Evolutionary conservation across 192 early-diverging fungal species (phyloP), one percentile per base, ranked within the genome.

Genomic region (Coemansia sp.): DNA sequence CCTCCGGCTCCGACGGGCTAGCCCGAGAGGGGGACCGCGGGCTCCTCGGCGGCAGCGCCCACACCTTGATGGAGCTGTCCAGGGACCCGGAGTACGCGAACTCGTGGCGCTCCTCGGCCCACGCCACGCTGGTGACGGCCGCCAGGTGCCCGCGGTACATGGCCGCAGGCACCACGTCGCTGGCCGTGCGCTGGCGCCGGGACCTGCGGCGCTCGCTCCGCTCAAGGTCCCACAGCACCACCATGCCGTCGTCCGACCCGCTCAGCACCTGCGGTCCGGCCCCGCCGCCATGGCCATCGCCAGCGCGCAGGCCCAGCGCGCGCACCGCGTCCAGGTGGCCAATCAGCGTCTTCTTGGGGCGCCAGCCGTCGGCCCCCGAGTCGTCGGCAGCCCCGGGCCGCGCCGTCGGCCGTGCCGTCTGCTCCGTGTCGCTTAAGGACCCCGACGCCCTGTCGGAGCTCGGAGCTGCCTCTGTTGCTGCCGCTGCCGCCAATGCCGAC

Each of bases 321-420:
- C 75, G 63, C 26, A 78, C 60, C 0, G 53, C 30, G 41, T 78
- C 75, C 64, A 78, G 39, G 22, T 78, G 75, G 3, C 75, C 69
- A 0, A 46, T 21, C 21, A 77, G 50, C 39, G 55, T 56, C 39
- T 56, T 64, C 15, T 23, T 23, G 0, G 51, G 15, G 10, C 30
- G n/a, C 59, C 60, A 69, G 19, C 42, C 40, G 3, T 31, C 14
- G 11, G 35, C 8, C 7, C 4, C 52, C 32, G 35, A 14, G 18
- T 23, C 35, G 15, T 18, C 6, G 17, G 17, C 32, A 9, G 38
- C 5, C 26, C 30, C 33, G 8, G 19, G 18, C 53, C 38, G 42
- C 18, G 15, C 29, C 39, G 19, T 18, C 9, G 22, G 14, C 30
- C 7, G 37, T 8, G 37, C 30, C 33, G 8, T 17, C 32, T 4